Conservation (phyloP, 2,329 filamentous ascomycete genomes). For the Didymella exigua region DNA sequence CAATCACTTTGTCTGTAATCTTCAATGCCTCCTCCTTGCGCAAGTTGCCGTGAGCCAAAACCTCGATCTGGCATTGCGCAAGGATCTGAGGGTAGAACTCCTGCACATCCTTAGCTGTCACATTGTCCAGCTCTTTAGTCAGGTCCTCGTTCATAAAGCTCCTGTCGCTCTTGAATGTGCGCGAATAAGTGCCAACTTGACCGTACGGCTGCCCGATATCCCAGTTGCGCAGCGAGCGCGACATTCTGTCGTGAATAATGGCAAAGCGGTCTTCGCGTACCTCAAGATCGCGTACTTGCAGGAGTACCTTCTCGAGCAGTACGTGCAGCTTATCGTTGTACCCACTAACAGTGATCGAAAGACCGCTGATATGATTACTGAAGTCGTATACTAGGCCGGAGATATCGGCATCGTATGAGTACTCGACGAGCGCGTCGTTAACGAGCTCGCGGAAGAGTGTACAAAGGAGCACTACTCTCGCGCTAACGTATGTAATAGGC, state of each 20-base stretch:
- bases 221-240: conserved; percentile 80
- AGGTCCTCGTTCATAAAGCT: conserved; percentile 81
- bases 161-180: conserved; percentile 78
- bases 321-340: conserved; percentile 97
- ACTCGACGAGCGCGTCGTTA: conserved; percentile 86
- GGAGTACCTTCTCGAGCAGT: conserved; percentile 84
- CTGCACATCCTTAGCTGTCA: conserved; percentile 76
- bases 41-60: conserved; percentile 87
- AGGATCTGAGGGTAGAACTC: conserved; percentile 81
- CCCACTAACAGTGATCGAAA: conserved; percentile 80
- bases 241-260: conserved; percentile 85
- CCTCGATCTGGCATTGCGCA: conserved; percentile 83
- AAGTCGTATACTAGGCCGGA: conserved; percentile 86
- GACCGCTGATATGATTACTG: conserved; percentile 70
- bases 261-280: conserved; percentile 87
- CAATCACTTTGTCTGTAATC: conserved; percentile 82
- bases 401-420: conserved; percentile 93
- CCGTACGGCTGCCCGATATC: conserved; percentile 87
- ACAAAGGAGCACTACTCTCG: conserved; percentile 77
- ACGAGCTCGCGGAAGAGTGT: conserved; percentile 85
- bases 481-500: conserved; percentile 77
- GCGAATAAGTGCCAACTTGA: conserved; percentile 82
- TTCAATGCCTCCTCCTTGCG: conserved; percentile 91
- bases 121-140: conserved; percentile 73
- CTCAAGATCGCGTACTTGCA: conserved; percentile 81